A percentile compares a stretch with the other conserved stretches of the same genome.
phyloP scores from a whole-genome alignment of 2,329 filamentous ascomycete species.

The Samsoniella hepiali region DNA sequence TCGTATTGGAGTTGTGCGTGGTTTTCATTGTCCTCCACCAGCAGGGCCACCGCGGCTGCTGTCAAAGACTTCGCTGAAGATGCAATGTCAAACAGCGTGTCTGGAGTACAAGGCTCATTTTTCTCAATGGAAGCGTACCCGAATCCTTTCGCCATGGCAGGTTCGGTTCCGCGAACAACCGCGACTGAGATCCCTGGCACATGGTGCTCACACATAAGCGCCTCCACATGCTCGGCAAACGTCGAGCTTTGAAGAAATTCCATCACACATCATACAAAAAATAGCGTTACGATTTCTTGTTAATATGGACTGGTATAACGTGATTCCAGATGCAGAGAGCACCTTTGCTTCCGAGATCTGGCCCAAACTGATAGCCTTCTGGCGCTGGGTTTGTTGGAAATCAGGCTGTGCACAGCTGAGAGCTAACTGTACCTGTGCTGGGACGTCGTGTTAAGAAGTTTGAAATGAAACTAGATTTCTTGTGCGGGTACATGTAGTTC shows the following conservation, averaged over 20 bases:
- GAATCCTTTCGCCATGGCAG: slow-evolving; percentile 19
- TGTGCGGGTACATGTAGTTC: too few species aligned
- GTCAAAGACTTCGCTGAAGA: slow-evolving; percentile 28
- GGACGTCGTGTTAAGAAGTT: too few species aligned
- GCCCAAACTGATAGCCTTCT: too few species aligned
- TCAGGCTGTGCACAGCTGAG: too few species aligned
- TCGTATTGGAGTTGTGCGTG: slow-evolving; percentile 26
- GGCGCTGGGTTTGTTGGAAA: too few species aligned
- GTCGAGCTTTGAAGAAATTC: not conserved
- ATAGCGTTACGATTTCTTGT: too few species aligned
- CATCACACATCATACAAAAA: not conserved
- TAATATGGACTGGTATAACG: too few species aligned
- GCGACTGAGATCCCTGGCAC: slow-evolving; percentile 26
- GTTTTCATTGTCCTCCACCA: slow-evolving; percentile 24
- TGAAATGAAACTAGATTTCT: too few species aligned
- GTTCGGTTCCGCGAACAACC: slow-evolving; percentile 14
- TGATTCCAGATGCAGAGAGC: too few species aligned
- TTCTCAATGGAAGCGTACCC: slow-evolving; percentile 23
- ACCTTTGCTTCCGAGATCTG: too few species aligned
- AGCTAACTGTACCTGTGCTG: too few species aligned
- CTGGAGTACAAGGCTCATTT: slow-evolving; percentile 21
- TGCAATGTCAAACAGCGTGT: slow-evolving; percentile 28
- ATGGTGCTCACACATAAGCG: slow-evolving; percentile 23
- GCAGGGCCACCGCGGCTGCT: slow-evolving; percentile 24
- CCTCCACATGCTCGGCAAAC: slow-evolving; percentile 14